Conservation (phyloP, 1,139 yeast species). For the Kluyveromyces sp. region DNA sequence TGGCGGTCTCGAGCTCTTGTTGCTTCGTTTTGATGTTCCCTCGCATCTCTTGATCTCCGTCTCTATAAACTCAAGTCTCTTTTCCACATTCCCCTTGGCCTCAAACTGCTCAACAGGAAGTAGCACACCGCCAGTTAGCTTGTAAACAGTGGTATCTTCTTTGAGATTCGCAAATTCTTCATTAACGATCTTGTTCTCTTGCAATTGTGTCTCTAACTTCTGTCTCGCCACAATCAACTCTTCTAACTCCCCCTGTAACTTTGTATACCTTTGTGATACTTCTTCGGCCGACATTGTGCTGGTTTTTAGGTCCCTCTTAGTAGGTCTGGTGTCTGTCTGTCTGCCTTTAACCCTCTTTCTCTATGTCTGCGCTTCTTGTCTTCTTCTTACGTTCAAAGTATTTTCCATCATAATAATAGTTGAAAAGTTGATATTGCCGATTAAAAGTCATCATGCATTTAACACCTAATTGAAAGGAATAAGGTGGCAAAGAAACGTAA, state of each 20-base stretch:
- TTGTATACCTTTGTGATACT: slow-evolving; percentile 19
- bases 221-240: slow-evolving; percentile 57
- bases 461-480: not conserved
- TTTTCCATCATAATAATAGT: not conserved
- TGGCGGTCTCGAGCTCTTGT: slow-evolving; percentile 40
- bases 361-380: too few species aligned
- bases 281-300: slow-evolving; percentile 7
- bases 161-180: slow-evolving; percentile 63
- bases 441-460: not conserved
- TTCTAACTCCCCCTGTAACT: slow-evolving; percentile 35
- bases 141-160: slow-evolving; percentile 66
- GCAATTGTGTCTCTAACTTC: slow-evolving; percentile 67
- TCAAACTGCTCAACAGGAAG: slow-evolving; percentile 81
- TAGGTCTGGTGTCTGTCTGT: not conserved
- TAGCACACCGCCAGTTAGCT: slow-evolving; percentile 85
- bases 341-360: not conserved
- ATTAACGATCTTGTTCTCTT: slow-evolving; percentile 88
- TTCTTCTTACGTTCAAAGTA: too few species aligned
- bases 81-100: slow-evolving; percentile 73
- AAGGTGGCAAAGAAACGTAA: too few species aligned
- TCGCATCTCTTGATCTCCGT: slow-evolving; percentile 70
- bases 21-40: slow-evolving; percentile 47
- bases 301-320: not conserved
- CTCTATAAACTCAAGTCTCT: slow-evolving; percentile 80
- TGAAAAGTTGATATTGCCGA: not conserved